Percentiles rank a stretch among this genome's conserved stretches.
phyloP scores from a whole-genome alignment of 2,329 filamentous ascomycete genomes.

The Myrmaecium sp. region DNA sequence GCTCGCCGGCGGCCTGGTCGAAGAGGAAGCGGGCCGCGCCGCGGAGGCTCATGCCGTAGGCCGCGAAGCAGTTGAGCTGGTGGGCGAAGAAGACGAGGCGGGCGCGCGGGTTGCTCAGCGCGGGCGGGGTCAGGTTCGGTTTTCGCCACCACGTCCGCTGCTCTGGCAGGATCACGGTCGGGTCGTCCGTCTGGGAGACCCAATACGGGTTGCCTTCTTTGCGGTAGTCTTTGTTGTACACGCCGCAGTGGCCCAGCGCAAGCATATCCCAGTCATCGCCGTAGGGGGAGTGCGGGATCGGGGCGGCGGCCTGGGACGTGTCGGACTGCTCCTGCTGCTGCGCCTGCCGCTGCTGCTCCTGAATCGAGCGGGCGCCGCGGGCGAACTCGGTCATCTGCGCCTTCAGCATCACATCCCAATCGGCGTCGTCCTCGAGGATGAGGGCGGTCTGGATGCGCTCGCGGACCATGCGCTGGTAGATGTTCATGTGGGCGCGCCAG shows the following conservation, averaged over 20 bases:
- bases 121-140: conserved; percentile 5
- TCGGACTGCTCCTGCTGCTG: no score
- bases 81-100: conserved; percentile 5
- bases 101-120: conserved; percentile 4
- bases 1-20: conserved; percentile 7
- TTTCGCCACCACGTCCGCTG: conserved; percentile 5
- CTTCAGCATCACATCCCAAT: conserved; percentile 9
- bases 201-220: no score
- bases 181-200: conserved; percentile 6
- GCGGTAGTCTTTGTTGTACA: conserved; percentile 8
- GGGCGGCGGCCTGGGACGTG: no score
- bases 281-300: conserved; percentile 11
- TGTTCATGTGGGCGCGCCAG: conserved; percentile 8
- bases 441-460: conserved; percentile 7
- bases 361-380: conserved; percentile 5
- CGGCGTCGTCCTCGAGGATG: conserved; percentile 9
- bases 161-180: conserved; percentile 5
- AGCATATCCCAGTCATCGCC: conserved; percentile 21
- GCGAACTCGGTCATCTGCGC: conserved; percentile 9
- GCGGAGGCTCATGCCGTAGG: conserved; percentile 5
- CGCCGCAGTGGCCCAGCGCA: conserved; percentile 19
- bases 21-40: conserved; percentile 7
- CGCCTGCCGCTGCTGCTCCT: neutral
- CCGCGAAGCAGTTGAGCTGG: conserved; percentile 5
- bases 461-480: conserved; percentile 7